Conservation (phyloP, 129 eudicot species). For the Calendula officinalis region DNA sequence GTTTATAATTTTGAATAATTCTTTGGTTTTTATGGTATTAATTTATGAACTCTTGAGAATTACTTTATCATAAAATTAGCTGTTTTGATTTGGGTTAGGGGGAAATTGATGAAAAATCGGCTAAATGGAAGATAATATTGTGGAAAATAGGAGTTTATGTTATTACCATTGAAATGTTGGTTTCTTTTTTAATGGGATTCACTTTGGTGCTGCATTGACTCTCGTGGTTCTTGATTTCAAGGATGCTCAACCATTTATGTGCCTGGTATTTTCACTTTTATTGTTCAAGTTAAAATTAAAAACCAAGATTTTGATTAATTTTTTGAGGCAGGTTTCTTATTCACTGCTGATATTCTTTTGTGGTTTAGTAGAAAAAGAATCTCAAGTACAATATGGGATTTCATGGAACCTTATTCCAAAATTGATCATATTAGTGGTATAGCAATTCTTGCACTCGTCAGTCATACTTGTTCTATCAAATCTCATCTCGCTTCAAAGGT, state of each 20-base stretch:
- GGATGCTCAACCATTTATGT: slow-evolving; percentile 89
- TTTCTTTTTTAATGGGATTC: slow-evolving; percentile 65
- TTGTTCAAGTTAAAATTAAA: neutral
- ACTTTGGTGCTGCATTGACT: slow-evolving; percentile 84
- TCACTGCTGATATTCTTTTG: slow-evolving; percentile 89
- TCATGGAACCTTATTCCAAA: slow-evolving; percentile 76
- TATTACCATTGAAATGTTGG: slow-evolving; percentile 80
- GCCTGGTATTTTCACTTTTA: no score
- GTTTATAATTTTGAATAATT: no score
- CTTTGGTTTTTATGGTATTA: no score
- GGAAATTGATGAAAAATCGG: slow-evolving; percentile 37
- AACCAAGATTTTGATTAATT: slow-evolving; percentile 1
- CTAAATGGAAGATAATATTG: slow-evolving; percentile 54
- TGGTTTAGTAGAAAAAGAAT: slow-evolving; percentile 87
- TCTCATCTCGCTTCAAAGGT: slow-evolving; percentile 90
- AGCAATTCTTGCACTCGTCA: slow-evolving; percentile 56
- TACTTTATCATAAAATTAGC: no score
- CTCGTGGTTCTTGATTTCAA: slow-evolving; percentile 92
- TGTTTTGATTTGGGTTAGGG: slow-evolving; percentile 23
- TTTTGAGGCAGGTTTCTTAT: slow-evolving; percentile 64
- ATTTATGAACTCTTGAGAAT: no score
- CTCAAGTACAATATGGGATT: slow-evolving; percentile 79
- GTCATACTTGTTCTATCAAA: slow-evolving; percentile 82
- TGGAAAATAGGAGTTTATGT: slow-evolving; percentile 83
- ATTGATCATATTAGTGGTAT: slow-evolving; percentile 57